Conservation (phyloP, 129 eudicot genomes). For the Deinandra increscens region DNA sequence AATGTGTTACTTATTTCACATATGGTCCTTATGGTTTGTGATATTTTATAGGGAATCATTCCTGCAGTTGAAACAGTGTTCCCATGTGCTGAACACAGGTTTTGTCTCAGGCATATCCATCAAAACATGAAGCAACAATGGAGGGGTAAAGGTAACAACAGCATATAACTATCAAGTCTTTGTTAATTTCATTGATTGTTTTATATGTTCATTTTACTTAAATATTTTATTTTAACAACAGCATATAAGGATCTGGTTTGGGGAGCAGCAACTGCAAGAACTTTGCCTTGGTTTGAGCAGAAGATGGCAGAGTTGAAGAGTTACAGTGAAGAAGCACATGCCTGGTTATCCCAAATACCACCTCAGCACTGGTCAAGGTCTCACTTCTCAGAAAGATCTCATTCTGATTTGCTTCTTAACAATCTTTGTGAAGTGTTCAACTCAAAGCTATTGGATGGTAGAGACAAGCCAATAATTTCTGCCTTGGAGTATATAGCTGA, state of each 20-base stretch:
- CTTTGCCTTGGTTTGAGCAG: neutral
- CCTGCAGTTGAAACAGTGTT: too few species aligned
- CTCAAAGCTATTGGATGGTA: neutral
- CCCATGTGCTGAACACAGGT: too few species aligned
- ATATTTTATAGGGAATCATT: too few species aligned
- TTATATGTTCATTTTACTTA: too few species aligned
- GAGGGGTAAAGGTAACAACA: too few species aligned
- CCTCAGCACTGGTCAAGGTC: neutral
- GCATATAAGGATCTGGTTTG: neutral
- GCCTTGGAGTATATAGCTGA: neutral
- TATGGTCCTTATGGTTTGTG: too few species aligned
- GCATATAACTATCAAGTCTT: too few species aligned
- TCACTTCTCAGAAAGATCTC: neutral
- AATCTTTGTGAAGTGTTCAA: neutral
- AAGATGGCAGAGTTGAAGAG: neutral
- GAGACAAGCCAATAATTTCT: neutral
- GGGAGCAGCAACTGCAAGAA: neutral
- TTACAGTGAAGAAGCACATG: neutral
- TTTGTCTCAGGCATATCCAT: too few species aligned
- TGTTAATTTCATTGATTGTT: too few species aligned
- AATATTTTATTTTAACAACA: too few species aligned
- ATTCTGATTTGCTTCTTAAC: neutral
- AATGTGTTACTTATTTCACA: too few species aligned
- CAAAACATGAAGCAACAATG: too few species aligned
- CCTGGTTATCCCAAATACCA: neutral